Conservation (phyloP, 2,329 filamentous ascomycete genomes). For the Ilyonectria destructans region DNA sequence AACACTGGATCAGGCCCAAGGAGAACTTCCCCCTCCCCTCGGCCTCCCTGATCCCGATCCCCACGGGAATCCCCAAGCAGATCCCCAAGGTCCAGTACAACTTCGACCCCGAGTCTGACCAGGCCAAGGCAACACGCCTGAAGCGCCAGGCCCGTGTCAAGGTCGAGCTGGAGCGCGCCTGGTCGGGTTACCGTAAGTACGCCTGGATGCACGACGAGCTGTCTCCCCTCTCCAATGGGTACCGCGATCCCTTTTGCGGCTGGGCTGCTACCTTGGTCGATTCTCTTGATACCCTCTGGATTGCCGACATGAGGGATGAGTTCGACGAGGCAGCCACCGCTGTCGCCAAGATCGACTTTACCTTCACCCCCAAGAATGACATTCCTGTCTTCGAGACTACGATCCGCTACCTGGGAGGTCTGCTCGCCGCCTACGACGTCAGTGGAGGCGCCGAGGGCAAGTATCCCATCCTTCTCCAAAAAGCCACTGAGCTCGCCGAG, state of each 20-base stretch:
- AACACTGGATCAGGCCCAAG: slow-evolving; percentile 82
- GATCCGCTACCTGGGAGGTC: slow-evolving; percentile 91
- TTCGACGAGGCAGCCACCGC: slow-evolving; percentile 84
- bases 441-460: slow-evolving; percentile 72
- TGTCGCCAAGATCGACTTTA: slow-evolving; percentile 86
- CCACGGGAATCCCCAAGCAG: slow-evolving; percentile 77
- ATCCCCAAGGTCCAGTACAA: slow-evolving; percentile 85
- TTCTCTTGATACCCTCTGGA: slow-evolving; percentile 87
- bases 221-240: slow-evolving; percentile 77
- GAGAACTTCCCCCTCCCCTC: slow-evolving; percentile 85
- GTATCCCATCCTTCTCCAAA: slow-evolving; percentile 80
- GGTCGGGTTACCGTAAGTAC: slow-evolving; percentile 84
- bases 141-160: slow-evolving; percentile 79
- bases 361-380: slow-evolving; percentile 74
- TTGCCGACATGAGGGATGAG: slow-evolving; percentile 84
- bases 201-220: slow-evolving; percentile 94
- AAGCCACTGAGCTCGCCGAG: slow-evolving; percentile 85
- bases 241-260: slow-evolving; percentile 88
- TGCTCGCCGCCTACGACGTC: slow-evolving; percentile 90
- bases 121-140: slow-evolving; percentile 74
- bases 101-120: slow-evolving; percentile 78
- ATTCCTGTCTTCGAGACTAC: slow-evolving; percentile 96
- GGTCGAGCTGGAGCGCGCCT: slow-evolving; percentile 82
- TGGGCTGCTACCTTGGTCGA: slow-evolving; percentile 94
- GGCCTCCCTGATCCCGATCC: slow-evolving; percentile 82